A percentile compares a stretch with the other conserved stretches of the same genome.
phyloP scores from a whole-genome alignment of 352 stramenopile genomes.

The Phytophthora idaei region DNA sequence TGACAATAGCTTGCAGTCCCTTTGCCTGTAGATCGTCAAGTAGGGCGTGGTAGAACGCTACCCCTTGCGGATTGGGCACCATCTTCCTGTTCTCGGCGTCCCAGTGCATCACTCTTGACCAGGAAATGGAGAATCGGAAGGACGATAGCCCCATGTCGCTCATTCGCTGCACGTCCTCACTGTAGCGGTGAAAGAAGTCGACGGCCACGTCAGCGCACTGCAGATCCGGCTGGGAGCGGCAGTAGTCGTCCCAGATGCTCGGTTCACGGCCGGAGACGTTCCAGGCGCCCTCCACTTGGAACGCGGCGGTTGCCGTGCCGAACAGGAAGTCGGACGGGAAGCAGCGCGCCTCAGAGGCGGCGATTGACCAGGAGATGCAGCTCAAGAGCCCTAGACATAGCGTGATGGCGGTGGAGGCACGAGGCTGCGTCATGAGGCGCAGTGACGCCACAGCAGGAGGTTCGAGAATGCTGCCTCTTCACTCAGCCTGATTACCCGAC shows the following conservation, averaged over 20 bases:
- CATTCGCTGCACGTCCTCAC: constrained; percentile 89
- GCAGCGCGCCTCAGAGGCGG: constrained; percentile 38
- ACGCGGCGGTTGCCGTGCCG: constrained; percentile 28
- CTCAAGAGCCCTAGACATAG: constrained; percentile 10
- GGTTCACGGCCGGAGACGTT: constrained; percentile 29
- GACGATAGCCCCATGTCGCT: constrained; percentile 83
- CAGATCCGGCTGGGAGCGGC: constrained; percentile 37
- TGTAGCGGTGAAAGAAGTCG: constrained; percentile 88
- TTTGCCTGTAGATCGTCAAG: constrained; percentile 79
- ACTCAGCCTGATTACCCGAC: background rate
- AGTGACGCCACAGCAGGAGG: background rate
- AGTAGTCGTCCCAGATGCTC: constrained; percentile 38
- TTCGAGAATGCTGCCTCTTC: constrained; percentile 11
- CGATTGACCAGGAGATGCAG: background rate
- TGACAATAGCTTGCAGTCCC: constrained; percentile 89
- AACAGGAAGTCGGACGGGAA: constrained; percentile 45
- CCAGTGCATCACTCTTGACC: constrained; percentile 43
- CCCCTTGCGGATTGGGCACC: constrained; percentile 24
- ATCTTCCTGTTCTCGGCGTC: constrained; percentile 22
- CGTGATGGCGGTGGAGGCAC: background rate
- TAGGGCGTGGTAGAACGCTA: constrained; percentile 81
- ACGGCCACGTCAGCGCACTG: constrained; percentile 86
- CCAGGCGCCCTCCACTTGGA: constrained; percentile 30
- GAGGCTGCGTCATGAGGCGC: background rate
- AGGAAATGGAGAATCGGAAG: constrained; percentile 71